Percentiles rank a stretch among this genome's conserved stretches.
Evolutionary conservation across 2,329 filamentous ascomycete genomes (phyloP).

Genomic region (Beauveria bassiana): DNA sequence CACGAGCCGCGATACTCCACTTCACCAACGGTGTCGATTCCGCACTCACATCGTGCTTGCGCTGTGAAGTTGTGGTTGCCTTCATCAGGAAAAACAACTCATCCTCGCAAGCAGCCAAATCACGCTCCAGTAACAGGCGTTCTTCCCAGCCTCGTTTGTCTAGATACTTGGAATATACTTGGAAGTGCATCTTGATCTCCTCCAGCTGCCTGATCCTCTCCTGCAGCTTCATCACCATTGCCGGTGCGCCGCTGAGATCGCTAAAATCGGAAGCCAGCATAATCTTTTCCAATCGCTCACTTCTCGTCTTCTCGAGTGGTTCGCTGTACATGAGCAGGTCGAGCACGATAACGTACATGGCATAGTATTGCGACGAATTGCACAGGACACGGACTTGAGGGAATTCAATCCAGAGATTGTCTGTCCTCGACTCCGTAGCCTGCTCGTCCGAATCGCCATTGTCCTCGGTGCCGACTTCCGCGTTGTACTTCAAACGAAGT

Average conservation of each 20-base stretch:
- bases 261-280: slow-evolving; percentile 99
- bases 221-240: slow-evolving; percentile 86
- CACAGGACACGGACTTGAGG: slow-evolving; percentile 90
- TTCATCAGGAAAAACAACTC: slow-evolving; percentile 99
- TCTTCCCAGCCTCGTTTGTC: slow-evolving; percentile 91
- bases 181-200: slow-evolving; percentile 94
- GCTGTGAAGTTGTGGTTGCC: slow-evolving; percentile 92
- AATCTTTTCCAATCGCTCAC: slow-evolving; percentile 92
- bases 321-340: slow-evolving; percentile 95
- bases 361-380: slow-evolving; percentile 95
- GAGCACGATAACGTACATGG: slow-evolving; percentile 95
- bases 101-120: slow-evolving; percentile 83
- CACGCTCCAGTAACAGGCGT: slow-evolving; percentile 77
- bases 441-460: slow-evolving; percentile 42
- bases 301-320: slow-evolving; percentile 93
- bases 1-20: slow-evolving; percentile 88
- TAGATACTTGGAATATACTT: slow-evolving; percentile 79
- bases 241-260: slow-evolving; percentile 84
- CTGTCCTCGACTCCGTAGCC: slow-evolving; percentile 69
- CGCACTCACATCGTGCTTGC: slow-evolving; percentile 65
- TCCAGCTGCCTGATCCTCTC: slow-evolving; percentile 88
- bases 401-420: slow-evolving; percentile 95
- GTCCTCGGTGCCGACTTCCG: slow-evolving; percentile 67
- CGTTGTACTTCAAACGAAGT: slow-evolving; percentile 91
- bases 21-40: slow-evolving; percentile 73